Evolutionary conservation across 1,139 yeast genomes (phyloP).

Genomic region (Kodamaea fungicola): DNA sequence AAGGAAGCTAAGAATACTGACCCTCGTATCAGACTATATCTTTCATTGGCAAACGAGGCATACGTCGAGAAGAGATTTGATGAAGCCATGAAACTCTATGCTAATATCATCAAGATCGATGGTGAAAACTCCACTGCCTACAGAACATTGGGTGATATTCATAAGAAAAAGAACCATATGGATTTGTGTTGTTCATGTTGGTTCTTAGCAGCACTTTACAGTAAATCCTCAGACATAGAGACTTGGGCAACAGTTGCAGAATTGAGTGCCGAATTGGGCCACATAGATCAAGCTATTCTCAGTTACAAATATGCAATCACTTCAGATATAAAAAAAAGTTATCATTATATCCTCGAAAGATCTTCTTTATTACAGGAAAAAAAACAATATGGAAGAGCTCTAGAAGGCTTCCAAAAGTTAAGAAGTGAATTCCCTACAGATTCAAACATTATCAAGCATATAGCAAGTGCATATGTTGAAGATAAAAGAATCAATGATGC

Average conservation of each 20-base stretch:
- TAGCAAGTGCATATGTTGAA: conserved; percentile 75
- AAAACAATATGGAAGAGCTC: conserved; percentile 66
- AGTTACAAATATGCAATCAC: conserved; percentile 76
- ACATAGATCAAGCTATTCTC: conserved; percentile 74
- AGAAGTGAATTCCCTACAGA: conserved; percentile 61
- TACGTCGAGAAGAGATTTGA: conserved; percentile 66
- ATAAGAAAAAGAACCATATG: conserved; percentile 61
- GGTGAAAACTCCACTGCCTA: conserved; percentile 79
- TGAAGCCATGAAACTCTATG: conserved; percentile 61
- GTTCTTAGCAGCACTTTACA: conserved; percentile 80
- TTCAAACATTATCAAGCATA: conserved; percentile 58
- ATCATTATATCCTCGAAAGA: conserved; percentile 54
- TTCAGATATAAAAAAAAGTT: conserved; percentile 48
- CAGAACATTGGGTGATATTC: conserved; percentile 81
- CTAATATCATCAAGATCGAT: conserved; percentile 75
- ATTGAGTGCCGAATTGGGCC: conserved; percentile 67
- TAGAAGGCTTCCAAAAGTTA: conserved; percentile 68
- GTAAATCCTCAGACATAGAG: conserved; percentile 63
- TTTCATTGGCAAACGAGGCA: conserved; percentile 76
- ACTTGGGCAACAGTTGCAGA: conserved; percentile 87
- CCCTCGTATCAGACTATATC: conserved; percentile 64
- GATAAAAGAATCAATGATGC: conserved; percentile 80
- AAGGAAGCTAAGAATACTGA: conserved; percentile 30
- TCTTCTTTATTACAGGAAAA: conserved; percentile 65
- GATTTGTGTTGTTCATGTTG: conserved; percentile 78